These are phyloP conservation scores for Sphaerobolus stellatus DNA, from an alignment of 1,284 basidiomycete species.

Conservation along the genomic window DNA sequence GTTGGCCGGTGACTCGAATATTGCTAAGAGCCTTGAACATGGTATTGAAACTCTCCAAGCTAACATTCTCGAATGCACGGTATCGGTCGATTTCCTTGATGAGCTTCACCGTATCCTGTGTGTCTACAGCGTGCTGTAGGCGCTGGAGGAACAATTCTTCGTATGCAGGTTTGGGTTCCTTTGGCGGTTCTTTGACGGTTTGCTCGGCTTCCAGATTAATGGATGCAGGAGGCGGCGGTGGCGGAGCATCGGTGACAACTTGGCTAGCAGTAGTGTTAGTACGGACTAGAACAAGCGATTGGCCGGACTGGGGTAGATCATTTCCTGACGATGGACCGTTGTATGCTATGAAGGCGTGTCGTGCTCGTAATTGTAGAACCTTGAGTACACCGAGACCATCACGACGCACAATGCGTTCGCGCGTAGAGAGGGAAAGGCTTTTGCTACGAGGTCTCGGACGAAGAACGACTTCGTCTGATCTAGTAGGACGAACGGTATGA, in stretches of 20 bases:
- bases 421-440: constrained; percentile 50
- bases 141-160: constrained; percentile 7
- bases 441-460: constrained; percentile 53
- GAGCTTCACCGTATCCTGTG: constrained; percentile 15
- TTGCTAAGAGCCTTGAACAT: constrained; percentile 57
- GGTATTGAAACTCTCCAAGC: constrained; percentile 60
- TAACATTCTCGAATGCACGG: background rate
- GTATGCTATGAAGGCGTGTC: constrained; percentile 49
- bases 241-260: too few relatives aligned
- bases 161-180: too few relatives aligned
- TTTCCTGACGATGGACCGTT: constrained; percentile 12
- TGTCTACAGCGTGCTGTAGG: constrained; percentile 12
- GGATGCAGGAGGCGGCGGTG: too few relatives aligned
- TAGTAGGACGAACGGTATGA: constrained; percentile 30
- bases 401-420: constrained; percentile 39
- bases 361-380: constrained; percentile 50
- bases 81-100: constrained; percentile 17
- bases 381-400: constrained; percentile 57
- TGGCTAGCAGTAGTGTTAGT: too few relatives aligned
- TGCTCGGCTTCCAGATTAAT: too few relatives aligned
- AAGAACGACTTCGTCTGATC: constrained; percentile 27
- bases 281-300: too few relatives aligned
- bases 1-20: constrained; percentile 52
- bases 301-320: constrained; percentile 11
- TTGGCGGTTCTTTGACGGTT: too few relatives aligned